These are phyloP conservation scores for Sporisorium sorghi DNA, from an alignment of 1,284 basidiomycete genomes.

Conservation along the genomic window DNA sequence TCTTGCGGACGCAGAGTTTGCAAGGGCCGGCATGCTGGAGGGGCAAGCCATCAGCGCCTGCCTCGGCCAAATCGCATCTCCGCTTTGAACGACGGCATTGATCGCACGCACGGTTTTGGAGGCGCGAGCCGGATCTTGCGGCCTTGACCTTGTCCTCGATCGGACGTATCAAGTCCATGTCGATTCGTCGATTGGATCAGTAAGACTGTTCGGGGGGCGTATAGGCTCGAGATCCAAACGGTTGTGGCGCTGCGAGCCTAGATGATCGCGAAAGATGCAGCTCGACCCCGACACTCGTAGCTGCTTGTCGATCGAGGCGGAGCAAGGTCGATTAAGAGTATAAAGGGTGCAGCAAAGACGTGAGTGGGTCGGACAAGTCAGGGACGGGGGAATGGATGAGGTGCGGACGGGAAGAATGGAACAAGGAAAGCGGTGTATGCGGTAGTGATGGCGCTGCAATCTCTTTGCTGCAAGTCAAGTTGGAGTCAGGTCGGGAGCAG, in stretches of 20 bases:
- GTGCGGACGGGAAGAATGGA: background rate
- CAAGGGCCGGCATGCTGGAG: constrained; percentile 38
- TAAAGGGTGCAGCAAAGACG: background rate
- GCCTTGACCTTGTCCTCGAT: constrained; percentile 40
- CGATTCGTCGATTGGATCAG: background rate
- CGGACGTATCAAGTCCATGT: constrained; percentile 37
- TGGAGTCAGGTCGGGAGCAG: background rate
- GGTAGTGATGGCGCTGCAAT: background rate
- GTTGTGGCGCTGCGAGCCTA: background rate
- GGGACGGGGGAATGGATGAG: background rate
- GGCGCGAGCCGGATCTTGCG: constrained; percentile 40
- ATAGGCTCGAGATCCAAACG: background rate
- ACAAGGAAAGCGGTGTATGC: background rate
- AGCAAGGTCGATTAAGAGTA: too few relatives aligned
- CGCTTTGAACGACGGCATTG: constrained; percentile 49
- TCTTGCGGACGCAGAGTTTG: constrained; percentile 50
- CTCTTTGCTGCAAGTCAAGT: background rate
- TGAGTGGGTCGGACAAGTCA: too few relatives aligned
- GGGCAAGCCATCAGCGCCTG: constrained; percentile 38
- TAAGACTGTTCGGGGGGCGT: background rate
- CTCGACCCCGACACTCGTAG: background rate
- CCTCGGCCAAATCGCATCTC: constrained; percentile 45
- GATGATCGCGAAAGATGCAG: background rate
- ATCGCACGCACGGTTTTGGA: constrained; percentile 51
- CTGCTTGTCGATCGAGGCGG: background rate